These are phyloP conservation scores for Podospora pseudoanserina DNA, from an alignment of 495 filamentous ascomycete species.

Conservation along the genomic window DNA sequence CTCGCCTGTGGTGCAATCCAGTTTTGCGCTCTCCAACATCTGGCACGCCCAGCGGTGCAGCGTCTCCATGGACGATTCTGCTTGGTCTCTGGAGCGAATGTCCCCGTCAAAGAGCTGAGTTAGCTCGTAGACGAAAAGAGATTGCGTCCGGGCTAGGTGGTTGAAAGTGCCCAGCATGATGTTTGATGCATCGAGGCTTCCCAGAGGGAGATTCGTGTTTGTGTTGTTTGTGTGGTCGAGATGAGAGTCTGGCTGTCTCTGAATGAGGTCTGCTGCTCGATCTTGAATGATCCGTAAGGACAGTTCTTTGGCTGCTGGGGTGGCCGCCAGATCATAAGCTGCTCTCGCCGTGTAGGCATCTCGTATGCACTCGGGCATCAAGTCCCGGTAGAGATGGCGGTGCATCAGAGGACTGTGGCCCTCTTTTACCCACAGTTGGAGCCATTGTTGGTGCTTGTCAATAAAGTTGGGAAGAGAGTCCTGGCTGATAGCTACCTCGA, in stretches of 20 bases:
- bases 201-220: slow-evolving; percentile 11
- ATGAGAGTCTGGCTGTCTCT: slow-evolving; percentile 7
- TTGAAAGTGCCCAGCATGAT: slow-evolving; percentile 15
- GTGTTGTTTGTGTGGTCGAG: background rate
- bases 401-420: slow-evolving; percentile 40
- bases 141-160: slow-evolving; percentile 46
- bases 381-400: slow-evolving; percentile 30
- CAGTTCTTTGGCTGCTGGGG: slow-evolving; percentile 15
- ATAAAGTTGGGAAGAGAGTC: slow-evolving; percentile 26
- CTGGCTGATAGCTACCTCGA: slow-evolving; percentile 14
- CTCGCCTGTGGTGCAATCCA: slow-evolving; percentile 22
- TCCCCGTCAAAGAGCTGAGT: slow-evolving; percentile 58
- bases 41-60: slow-evolving; percentile 41
- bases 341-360: slow-evolving; percentile 29
- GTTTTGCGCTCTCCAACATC: slow-evolving; percentile 31
- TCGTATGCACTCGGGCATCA: slow-evolving; percentile 32
- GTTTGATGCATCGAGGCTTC: background rate
- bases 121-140: slow-evolving; percentile 50
- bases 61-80: slow-evolving; percentile 44
- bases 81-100: slow-evolving; percentile 45
- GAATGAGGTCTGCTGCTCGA: slow-evolving; percentile 20
- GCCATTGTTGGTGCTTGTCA: slow-evolving; percentile 25
- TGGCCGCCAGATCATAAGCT: slow-evolving; percentile 24
- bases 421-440: slow-evolving; percentile 22
- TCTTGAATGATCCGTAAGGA: slow-evolving; percentile 28